These are phyloP conservation scores for Fusarium sp. DNA, from an alignment of 2,329 filamentous ascomycete species.

Conservation along the genomic window DNA sequence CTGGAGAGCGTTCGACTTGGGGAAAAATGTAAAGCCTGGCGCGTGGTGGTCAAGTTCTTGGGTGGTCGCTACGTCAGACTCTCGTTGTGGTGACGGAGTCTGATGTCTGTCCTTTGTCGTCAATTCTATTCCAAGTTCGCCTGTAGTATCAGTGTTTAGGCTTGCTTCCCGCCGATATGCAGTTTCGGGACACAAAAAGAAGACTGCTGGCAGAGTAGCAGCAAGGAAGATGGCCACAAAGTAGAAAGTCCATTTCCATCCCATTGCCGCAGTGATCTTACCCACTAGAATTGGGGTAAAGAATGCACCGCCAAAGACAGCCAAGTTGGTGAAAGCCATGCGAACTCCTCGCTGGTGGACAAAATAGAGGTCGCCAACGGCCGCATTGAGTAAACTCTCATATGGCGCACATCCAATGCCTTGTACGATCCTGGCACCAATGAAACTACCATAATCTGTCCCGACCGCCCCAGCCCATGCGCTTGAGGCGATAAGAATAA, in stretches of 20 bases:
- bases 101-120: slow-evolving; percentile 28
- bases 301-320: slow-evolving; percentile 68
- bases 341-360: slow-evolving; percentile 86
- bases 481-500: slow-evolving; percentile 78
- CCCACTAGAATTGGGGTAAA: slow-evolving; percentile 90
- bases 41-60: slow-evolving; percentile 1
- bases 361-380: slow-evolving; percentile 89
- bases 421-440: slow-evolving; percentile 85
- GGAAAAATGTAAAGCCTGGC: slow-evolving; percentile 49
- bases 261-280: slow-evolving; percentile 79
- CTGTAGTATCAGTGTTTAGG: slow-evolving; percentile 75
- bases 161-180: slow-evolving; percentile 75
- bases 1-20: slow-evolving; percentile 50
- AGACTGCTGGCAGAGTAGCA: slow-evolving; percentile 74
- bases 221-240: slow-evolving; percentile 87
- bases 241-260: slow-evolving; percentile 92
- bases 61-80: slow-evolving; percentile 4
- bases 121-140: slow-evolving; percentile 47
- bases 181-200: slow-evolving; percentile 88
- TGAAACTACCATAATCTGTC: slow-evolving; percentile 75
- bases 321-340: slow-evolving; percentile 80
- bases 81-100: slow-evolving; percentile 9
- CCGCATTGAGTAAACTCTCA: slow-evolving; percentile 88
- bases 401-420: slow-evolving; percentile 89
- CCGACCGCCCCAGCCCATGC: slow-evolving; percentile 81